Evolutionary conservation across 2,329 filamentous ascomycete genomes (phyloP), one percentile per base, ranked within the genome.

Genomic region (Aspergillus amoenus): DNA sequence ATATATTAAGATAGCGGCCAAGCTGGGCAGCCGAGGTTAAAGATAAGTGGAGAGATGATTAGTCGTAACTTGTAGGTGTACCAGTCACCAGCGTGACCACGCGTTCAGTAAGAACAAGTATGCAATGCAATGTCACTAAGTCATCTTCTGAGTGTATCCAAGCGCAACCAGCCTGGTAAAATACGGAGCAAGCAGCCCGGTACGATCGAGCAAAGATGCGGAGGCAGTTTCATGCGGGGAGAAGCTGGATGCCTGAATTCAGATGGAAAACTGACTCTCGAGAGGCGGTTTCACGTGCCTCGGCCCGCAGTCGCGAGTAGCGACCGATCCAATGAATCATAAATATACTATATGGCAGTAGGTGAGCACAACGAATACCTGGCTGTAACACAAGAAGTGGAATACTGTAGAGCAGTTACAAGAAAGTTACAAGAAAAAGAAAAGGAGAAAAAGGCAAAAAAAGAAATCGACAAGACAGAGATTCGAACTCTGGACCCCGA

Each of bases 401-500:
- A 21, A 21, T 21, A 21, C 21, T 21, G 21, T 21, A 21, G 21
- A 21, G 21, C 21, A 21, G 21, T 21, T 21, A 21, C 21, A 21
- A 21, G 21, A n/a, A n/a, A n/a, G n/a, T n/a, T n/a, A n/a, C n/a
- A n/a, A n/a, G n/a, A n/a, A 21, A 21, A 21, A 21, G 21, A 21
- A 21, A 21, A 4, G 21, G 21, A 21, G 21, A 21, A 21, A 22
- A 1, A 27, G 12, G 21, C 21, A 21, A 21, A 21, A 52, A 59
- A 56, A 41, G 12, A 53, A 32, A 45, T 40, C 57, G 55, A 55
- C 57, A 50, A 49, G 57, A 59, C 57, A 47, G 57, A 55, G 57
- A 59, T 55, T 59, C 53, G 57, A 59, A 59, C 57, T 55, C 57
- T 47, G 57, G 57, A 56, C 57, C 55, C 57, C 57, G n/a, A 41